These are phyloP conservation scores for Keithomyces neogunnii DNA, from an alignment of 2,329 filamentous ascomycete genomes.

Conservation along the genomic window DNA sequence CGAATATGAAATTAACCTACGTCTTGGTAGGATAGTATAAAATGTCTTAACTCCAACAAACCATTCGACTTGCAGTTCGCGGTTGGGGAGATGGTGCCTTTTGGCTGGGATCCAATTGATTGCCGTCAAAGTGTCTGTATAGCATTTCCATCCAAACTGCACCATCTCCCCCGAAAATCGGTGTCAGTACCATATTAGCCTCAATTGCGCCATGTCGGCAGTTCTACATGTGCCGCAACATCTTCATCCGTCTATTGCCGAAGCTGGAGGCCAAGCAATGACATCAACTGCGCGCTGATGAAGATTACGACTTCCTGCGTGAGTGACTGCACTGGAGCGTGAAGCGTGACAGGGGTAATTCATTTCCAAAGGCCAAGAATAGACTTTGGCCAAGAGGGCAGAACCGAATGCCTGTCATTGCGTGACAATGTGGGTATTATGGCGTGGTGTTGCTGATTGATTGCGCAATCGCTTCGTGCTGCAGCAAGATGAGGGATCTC, in stretches of 20 bases:
- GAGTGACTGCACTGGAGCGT: too few species aligned
- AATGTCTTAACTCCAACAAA: too few species aligned
- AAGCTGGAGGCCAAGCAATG: background rate
- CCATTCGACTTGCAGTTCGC: too few species aligned
- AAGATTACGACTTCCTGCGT: too few species aligned
- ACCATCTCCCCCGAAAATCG: too few species aligned
- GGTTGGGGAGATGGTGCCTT: too few species aligned
- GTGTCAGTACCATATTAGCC: background rate
- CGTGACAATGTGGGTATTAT: background rate
- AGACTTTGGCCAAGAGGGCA: background rate
- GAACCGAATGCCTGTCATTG: background rate
- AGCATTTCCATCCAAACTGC: too few species aligned
- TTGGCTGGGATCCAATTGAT: background rate
- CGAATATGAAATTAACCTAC: too few species aligned
- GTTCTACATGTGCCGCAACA: background rate
- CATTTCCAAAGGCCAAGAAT: too few species aligned
- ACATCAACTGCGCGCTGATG: too few species aligned
- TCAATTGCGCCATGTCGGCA: conserved; percentile 8
- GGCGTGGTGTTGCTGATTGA: background rate
- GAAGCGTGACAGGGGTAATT: too few species aligned
- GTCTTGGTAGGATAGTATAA: too few species aligned
- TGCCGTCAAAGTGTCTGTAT: background rate
- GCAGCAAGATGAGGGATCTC: background rate
- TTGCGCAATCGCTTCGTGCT: background rate
- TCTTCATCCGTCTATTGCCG: background rate